phyloP scores from a whole-genome alignment of 2,329 filamentous ascomycete genomes.

The Neoascochyta sp. region DNA sequence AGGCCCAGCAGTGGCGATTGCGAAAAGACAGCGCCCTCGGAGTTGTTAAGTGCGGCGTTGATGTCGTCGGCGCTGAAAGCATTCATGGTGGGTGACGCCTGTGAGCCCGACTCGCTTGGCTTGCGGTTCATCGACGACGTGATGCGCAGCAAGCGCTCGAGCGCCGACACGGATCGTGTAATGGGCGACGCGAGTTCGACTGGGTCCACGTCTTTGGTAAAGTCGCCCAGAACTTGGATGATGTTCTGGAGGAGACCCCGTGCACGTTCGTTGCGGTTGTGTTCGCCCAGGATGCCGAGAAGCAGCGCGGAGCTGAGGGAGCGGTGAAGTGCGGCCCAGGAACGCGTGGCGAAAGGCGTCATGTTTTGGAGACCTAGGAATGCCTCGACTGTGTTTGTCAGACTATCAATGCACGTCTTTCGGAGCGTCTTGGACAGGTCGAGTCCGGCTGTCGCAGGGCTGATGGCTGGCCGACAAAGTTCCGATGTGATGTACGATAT shows the following conservation, averaged over 20 bases:
- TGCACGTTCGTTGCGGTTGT: slow-evolving; percentile 44
- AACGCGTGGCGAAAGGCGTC: slow-evolving; percentile 44
- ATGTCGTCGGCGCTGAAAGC: slow-evolving; percentile 38
- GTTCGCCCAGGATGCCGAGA: slow-evolving; percentile 45
- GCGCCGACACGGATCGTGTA: slow-evolving; percentile 45
- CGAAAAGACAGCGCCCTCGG: slow-evolving; percentile 27
- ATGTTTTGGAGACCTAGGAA: slow-evolving; percentile 58
- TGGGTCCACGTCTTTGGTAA: slow-evolving; percentile 47
- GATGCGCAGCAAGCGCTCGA: slow-evolving; percentile 43
- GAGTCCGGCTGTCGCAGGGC: slow-evolving; percentile 45
- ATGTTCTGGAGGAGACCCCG: slow-evolving; percentile 46
- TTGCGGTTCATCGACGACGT: slow-evolving; percentile 18
- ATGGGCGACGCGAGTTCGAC: slow-evolving; percentile 48
- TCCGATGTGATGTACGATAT: slow-evolving; percentile 61
- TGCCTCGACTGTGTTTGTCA: slow-evolving; percentile 57
- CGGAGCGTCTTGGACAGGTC: slow-evolving; percentile 49
- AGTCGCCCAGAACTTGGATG: slow-evolving; percentile 45
- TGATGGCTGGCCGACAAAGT: slow-evolving; percentile 59
- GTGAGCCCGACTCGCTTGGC: slow-evolving; percentile 28
- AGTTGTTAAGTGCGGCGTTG: slow-evolving; percentile 33
- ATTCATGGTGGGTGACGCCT: slow-evolving; percentile 29
- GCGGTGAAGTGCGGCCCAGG: slow-evolving; percentile 44
- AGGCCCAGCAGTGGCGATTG: slow-evolving; percentile 36
- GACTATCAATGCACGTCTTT: slow-evolving; percentile 53
- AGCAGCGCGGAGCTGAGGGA: slow-evolving; percentile 45